A percentile compares a stretch with the other conserved stretches of the same genome.
phyloP scores from a whole-genome alignment of 495 filamentous ascomycete genomes.

The Clavariopsis aquatica region DNA sequence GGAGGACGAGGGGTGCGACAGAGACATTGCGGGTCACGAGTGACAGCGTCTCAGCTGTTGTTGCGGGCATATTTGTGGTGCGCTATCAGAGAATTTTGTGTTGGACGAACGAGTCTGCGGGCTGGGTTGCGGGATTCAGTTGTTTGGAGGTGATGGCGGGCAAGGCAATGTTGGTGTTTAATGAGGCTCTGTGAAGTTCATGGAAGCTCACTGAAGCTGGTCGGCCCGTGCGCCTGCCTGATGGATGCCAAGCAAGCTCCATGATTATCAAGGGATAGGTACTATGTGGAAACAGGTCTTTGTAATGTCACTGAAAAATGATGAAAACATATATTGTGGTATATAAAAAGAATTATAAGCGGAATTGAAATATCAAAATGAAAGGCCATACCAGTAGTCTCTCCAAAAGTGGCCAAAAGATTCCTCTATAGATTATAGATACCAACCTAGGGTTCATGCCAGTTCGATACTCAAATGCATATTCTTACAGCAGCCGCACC shows the following conservation, averaged over 20 bases:
- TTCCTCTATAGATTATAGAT: background rate
- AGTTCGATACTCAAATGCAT: slow-evolving; percentile 14
- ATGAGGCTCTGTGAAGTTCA: slow-evolving; percentile 32
- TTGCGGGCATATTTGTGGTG: slow-evolving; percentile 75
- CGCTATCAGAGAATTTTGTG: slow-evolving; percentile 22
- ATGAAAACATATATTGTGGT: no score
- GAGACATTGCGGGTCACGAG: slow-evolving; percentile 91
- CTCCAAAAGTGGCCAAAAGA: background rate
- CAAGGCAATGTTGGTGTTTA: slow-evolving; percentile 12
- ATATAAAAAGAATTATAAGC: background rate
- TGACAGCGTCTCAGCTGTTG: slow-evolving; percentile 90
- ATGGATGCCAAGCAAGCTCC: background rate
- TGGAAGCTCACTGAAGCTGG: slow-evolving; percentile 16
- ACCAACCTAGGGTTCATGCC: slow-evolving; percentile 18
- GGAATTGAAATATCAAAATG: background rate
- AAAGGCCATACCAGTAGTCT: slow-evolving; percentile 15
- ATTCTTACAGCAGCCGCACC: slow-evolving; percentile 26
- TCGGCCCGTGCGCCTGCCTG: background rate
- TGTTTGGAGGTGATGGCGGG: slow-evolving; percentile 10
- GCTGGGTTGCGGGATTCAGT: slow-evolving; percentile 4
- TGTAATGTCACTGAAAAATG: no score
- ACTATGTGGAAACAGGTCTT: no score
- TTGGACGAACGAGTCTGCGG: slow-evolving; percentile 9
- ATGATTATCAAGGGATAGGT: no score
- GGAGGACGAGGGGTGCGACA: slow-evolving; percentile 94